Conservation (phyloP, 345 rosid species). For the Linum tenue region DNA sequence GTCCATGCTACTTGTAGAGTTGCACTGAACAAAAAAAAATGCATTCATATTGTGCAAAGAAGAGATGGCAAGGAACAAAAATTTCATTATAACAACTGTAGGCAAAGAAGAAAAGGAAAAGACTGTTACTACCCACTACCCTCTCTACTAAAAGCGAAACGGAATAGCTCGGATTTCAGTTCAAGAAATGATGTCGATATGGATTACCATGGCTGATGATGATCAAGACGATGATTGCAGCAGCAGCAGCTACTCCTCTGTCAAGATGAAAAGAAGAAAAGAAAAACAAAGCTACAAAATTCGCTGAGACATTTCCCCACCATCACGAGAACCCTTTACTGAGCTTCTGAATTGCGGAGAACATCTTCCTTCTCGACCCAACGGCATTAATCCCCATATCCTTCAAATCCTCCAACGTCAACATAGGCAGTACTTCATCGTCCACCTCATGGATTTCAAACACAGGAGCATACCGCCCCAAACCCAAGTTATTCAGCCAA, state of each 20-base stretch:
- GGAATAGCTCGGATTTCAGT: no score
- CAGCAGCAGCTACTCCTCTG: background rate
- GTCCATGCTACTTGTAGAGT: no score
- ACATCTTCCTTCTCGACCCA: conserved; percentile 82
- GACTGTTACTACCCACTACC: no score
- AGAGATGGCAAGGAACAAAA: background rate
- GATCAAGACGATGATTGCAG: background rate
- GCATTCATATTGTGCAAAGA: background rate
- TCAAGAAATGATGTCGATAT: no score
- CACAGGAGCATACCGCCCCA: conserved; percentile 65
- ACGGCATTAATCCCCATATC: conserved; percentile 65
- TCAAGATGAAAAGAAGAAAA: background rate
- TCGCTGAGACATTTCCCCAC: background rate
- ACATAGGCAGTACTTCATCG: conserved; percentile 70
- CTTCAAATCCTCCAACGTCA: conserved; percentile 52
- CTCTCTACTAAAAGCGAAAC: no score
- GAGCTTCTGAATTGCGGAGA: conserved; percentile 64
- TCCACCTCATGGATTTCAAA: conserved; percentile 89
- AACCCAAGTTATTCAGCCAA: conserved; percentile 60
- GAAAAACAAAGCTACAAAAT: no score
- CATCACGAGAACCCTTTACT: conserved; percentile 61
- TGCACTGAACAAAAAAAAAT: background rate
- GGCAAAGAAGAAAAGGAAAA: background rate
- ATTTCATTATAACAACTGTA: background rate
- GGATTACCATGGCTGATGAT: no score